Percentiles rank a stretch among this genome's conserved stretches.
Conservation (phyloP, 257 asterid species). For the Solanum chilense region DNA sequence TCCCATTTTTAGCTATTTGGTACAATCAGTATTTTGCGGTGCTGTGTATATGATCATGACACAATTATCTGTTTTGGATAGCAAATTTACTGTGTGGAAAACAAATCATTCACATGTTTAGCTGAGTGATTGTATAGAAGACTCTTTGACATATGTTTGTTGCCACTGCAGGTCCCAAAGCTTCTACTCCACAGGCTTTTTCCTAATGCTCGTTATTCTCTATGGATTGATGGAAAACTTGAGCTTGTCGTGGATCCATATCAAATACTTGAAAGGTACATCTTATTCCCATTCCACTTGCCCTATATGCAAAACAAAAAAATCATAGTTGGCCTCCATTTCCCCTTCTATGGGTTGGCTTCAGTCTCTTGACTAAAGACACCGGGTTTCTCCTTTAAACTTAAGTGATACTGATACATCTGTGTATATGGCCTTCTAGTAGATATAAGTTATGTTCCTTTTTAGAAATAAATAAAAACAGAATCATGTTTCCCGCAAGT, state of each 20-base stretch:
- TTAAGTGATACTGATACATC: background rate
- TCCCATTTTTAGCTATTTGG: background rate
- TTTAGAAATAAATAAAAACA: background rate
- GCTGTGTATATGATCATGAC: background rate
- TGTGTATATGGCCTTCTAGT: background rate
- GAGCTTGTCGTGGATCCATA: constrained; percentile 90
- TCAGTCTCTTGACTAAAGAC: background rate
- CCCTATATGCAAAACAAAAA: background rate
- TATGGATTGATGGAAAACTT: constrained; percentile 96
- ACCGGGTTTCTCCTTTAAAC: background rate
- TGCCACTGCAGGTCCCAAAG: constrained; percentile 61
- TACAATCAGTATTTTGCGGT: background rate
- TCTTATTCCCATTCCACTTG: background rate
- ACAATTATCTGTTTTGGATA: background rate
- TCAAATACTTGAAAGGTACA: constrained; percentile 84
- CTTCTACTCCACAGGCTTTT: constrained; percentile 87
- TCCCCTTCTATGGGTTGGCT: background rate
- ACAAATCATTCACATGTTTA: background rate
- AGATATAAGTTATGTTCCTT: background rate
- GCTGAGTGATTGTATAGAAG: background rate
- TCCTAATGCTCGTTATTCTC: constrained; percentile 74
- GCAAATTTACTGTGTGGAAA: background rate
- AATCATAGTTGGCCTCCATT: background rate
- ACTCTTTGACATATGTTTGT: background rate
- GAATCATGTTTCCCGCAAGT: background rate